phyloP scores from a whole-genome alignment of 1,139 yeast genomes.

The Meyerozyma elateridarum region DNA sequence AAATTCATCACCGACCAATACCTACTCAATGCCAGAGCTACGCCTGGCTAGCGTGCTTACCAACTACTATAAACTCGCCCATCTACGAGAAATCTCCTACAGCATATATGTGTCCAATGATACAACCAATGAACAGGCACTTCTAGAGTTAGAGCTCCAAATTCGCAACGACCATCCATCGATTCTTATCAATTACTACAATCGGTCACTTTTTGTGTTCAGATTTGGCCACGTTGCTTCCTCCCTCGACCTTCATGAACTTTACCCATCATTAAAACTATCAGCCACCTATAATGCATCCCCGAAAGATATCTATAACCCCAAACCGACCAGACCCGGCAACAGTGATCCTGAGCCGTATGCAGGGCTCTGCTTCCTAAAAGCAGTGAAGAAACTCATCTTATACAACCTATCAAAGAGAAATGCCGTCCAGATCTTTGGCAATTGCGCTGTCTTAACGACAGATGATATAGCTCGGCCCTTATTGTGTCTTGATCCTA shows the following conservation, averaged over 20 bases:
- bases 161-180: constrained; percentile 49
- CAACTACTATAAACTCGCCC: constrained; percentile 41
- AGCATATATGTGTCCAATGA: constrained; percentile 29
- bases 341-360: constrained; percentile 33
- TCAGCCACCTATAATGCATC: constrained; percentile 9
- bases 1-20: too few species aligned
- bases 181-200: constrained; percentile 52
- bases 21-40: too few species aligned
- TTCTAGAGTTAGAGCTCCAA: constrained; percentile 57
- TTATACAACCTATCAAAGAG: constrained; percentile 40
- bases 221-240: constrained; percentile 36
- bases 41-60: constrained; percentile 24
- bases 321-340: constrained; percentile 7
- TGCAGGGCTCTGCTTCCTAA: constrained; percentile 52
- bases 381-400: constrained; percentile 55
- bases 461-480: constrained; percentile 15
- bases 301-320: constrained; percentile 3
- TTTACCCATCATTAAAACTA: constrained; percentile 15
- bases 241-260: constrained; percentile 5
- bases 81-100: constrained; percentile 28
- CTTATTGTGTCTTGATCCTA: constrained; percentile 52
- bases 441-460: constrained; percentile 42
- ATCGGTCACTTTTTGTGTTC: constrained; percentile 58
- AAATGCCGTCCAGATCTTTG: constrained; percentile 45
- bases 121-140: constrained; percentile 30